phyloP scores from a whole-genome alignment of 179 eudicot genomes.

The Vitellaria paradoxa region DNA sequence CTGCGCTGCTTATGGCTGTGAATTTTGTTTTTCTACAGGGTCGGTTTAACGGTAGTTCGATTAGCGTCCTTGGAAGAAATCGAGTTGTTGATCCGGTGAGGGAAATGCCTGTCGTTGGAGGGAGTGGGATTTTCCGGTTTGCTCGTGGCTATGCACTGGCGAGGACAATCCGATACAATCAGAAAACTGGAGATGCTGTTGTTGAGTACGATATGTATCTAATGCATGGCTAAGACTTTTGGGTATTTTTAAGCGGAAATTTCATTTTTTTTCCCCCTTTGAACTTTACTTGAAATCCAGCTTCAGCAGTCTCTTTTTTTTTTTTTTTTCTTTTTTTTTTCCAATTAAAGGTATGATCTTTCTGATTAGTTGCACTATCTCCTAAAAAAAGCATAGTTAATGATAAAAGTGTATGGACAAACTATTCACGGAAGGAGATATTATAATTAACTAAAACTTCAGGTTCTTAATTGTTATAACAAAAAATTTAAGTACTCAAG shows the following conservation, averaged over 20 bases:
- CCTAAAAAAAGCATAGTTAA: too few species aligned
- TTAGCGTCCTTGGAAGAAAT: conserved; percentile 40
- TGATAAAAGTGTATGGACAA: too few species aligned
- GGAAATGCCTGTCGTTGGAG: conserved; percentile 53
- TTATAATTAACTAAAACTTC: too few species aligned
- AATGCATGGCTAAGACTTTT: conserved; percentile 7
- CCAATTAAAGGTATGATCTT: too few species aligned
- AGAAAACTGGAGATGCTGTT: conserved; percentile 38
- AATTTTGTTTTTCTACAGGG: conserved; percentile 36
- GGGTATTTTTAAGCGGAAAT: neutral
- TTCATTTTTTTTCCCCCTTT: neutral
- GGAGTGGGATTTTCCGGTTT: conserved; percentile 43
- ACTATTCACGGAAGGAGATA: too few species aligned
- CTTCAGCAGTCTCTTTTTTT: too few species aligned
- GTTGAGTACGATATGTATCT: conserved; percentile 50
- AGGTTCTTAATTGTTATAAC: too few species aligned
- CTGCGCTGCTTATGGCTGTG: conserved; percentile 36
- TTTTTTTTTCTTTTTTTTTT: too few species aligned
- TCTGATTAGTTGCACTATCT: too few species aligned
- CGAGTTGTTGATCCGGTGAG: conserved; percentile 29
- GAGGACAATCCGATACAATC: conserved; percentile 25
- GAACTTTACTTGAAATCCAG: neutral
- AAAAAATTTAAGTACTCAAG: too few species aligned
- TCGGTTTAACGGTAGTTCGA: conserved; percentile 40
- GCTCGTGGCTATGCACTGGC: conserved; percentile 49